These are phyloP conservation scores for Ogataea hybrid DNA, from an alignment of 1,139 yeast species.

Conservation along the genomic window DNA sequence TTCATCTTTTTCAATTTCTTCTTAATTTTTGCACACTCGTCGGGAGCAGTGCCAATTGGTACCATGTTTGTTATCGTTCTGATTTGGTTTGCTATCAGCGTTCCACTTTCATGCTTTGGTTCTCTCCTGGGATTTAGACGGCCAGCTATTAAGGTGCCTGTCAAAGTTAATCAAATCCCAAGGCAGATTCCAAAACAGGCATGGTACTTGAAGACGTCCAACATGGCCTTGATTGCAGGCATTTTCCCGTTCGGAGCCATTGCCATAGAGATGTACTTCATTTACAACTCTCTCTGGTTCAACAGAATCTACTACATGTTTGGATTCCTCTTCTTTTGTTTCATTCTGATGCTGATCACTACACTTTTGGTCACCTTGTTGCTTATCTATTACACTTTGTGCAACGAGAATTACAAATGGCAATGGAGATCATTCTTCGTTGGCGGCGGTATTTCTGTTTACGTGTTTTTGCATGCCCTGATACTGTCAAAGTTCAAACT, in stretches of 20 bases:
- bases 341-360: conserved; percentile 75
- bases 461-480: conserved; percentile 81
- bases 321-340: conserved; percentile 91
- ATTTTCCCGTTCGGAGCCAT: conserved; percentile 94
- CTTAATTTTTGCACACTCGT: conserved; percentile 72
- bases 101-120: conserved; percentile 82
- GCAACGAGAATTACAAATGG: conserved; percentile 95
- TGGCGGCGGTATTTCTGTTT: conserved; percentile 87
- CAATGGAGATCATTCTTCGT: conserved; percentile 91
- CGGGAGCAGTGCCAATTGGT: conserved; percentile 95
- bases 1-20: conserved; percentile 79
- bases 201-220: conserved; percentile 68
- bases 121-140: conserved; percentile 73
- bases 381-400: conserved; percentile 79
- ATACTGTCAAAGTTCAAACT: conserved; percentile 67
- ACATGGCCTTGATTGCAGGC: conserved; percentile 77
- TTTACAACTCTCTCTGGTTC: conserved; percentile 88
- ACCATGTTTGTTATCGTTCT: conserved; percentile 78
- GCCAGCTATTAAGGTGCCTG: conserved; percentile 63
- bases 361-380: conserved; percentile 79
- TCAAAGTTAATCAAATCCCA: conserved; percentile 89
- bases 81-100: conserved; percentile 82
- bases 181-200: conserved; percentile 95
- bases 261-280: conserved; percentile 91
- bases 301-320: conserved; percentile 95